Evolutionary conservation across 805 yeast species (phyloP), one percentile per base, ranked within the genome.

Genomic region (Candida coquimbonensis): DNA sequence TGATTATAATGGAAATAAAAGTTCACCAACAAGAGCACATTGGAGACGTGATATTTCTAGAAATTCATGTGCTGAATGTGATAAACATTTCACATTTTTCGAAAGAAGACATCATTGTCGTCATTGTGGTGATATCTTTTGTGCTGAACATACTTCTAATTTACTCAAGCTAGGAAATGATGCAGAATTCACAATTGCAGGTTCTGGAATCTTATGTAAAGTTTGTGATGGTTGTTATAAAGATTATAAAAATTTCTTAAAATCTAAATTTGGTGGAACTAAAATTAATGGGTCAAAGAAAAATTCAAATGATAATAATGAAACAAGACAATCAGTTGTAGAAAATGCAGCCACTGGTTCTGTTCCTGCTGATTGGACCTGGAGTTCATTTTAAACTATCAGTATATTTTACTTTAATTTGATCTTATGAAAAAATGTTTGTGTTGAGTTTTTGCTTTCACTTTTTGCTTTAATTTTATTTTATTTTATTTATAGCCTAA

Each of bases 71-170:
- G 73, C 77, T 13, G 72, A 74, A 25, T 91, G 98, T 65, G 68
- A 73, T 43, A 77, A 74, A 55, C 60, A 70, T 16, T 90, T 91
- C 66, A 82, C 89, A 34, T 81, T 81, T 55, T 83, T 80, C 69
- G 96, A 76, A 61, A 76, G 90, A 55, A 74, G 81, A 51, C 95
- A 86, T 59, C 95, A 86, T 67, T 86, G 95, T 61, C 75, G 95
- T 44, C 81, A 82, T 60, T 86, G 95, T 63, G 95, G 95, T 34
- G 87, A 84, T 36, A 77, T 86, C 19, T 86, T 78, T 57, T 86
- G 95, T 62, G 77, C 79, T 32, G 78, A 75, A 49, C 90, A 87
- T 62, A 73, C 81, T 5, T 67, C 74, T 8, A 81, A 78, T 55
- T 68, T 68, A 67, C 61, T 77, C 51, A 71, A 80, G 65, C 69